phyloP scores from a whole-genome alignment of 352 stramenopile genomes.

The Phytophthora cryptogea region DNA sequence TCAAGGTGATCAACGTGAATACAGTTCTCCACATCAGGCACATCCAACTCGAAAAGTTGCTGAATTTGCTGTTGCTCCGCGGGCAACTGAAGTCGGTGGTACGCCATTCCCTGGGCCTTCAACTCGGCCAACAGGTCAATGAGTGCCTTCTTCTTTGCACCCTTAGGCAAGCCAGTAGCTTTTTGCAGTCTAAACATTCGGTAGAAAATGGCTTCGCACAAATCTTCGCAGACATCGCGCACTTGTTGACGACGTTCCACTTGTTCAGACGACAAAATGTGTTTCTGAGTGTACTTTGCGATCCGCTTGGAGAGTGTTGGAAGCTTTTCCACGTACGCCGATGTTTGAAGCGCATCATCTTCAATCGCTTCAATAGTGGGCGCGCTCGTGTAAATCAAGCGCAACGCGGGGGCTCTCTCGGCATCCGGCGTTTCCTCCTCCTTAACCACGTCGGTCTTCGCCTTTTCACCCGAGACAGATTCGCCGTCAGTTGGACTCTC shows the following conservation, averaged over 20 bases:
- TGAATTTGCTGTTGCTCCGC: constrained; percentile 79
- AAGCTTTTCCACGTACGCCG: constrained; percentile 58
- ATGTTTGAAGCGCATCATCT: constrained; percentile 6
- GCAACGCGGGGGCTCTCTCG: constrained; percentile 28
- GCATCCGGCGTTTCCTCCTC: constrained; percentile 16
- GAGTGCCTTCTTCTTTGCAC: constrained; percentile 97
- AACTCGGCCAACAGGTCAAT: constrained; percentile 94
- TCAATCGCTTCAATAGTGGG: constrained; percentile 4
- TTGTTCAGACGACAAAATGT: constrained; percentile 68
- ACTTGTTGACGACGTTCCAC: constrained; percentile 75
- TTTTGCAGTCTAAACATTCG: constrained; percentile 91
- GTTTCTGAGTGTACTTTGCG: constrained; percentile 66
- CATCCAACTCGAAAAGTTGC: constrained; percentile 82
- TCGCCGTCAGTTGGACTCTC: constrained; percentile 13
- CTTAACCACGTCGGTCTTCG: constrained; percentile 6
- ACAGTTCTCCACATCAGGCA: constrained; percentile 83
- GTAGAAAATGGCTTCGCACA: constrained; percentile 95
- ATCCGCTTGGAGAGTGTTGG: constrained; percentile 68
- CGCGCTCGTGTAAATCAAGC: constrained; percentile 25
- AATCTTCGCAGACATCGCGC: constrained; percentile 79
- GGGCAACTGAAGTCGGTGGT: constrained; percentile 78
- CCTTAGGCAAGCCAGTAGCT: constrained; percentile 87
- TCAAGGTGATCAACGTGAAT: constrained; percentile 74
- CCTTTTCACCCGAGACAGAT: constrained; percentile 9
- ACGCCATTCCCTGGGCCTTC: constrained; percentile 82